Evolutionary conservation across 768 basidiomycete genomes (phyloP).

Genomic region (Saitozyma sp.): DNA sequence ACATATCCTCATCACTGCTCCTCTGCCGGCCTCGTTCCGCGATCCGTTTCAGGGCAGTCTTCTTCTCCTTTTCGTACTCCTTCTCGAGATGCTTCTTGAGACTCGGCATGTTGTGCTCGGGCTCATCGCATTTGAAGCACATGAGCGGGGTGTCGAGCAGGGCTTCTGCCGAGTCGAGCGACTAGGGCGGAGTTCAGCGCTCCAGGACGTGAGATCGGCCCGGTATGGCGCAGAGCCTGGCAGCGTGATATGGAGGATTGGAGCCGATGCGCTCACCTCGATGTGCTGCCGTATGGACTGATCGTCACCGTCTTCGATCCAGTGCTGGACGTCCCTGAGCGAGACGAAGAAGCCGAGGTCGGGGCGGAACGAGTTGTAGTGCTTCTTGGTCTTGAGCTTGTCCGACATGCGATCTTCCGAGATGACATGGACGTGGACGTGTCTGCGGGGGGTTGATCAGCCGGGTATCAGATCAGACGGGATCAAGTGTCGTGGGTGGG

Average conservation of each 20-base stretch:
- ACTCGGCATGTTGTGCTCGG: slow-evolving; percentile 69
- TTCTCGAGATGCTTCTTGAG: slow-evolving; percentile 73
- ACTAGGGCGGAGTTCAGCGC: too few species aligned
- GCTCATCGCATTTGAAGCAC: slow-evolving; percentile 70
- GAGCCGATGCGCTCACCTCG: slow-evolving; percentile 36
- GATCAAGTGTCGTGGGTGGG: not conserved
- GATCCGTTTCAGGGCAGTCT: slow-evolving; percentile 17
- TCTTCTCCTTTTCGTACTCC: slow-evolving; percentile 64
- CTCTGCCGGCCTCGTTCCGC: slow-evolving; percentile 25
- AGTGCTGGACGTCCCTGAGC: slow-evolving; percentile 72
- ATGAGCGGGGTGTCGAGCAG: slow-evolving; percentile 66
- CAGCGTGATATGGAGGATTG: not conserved
- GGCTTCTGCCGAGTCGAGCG: slow-evolving; percentile 54
- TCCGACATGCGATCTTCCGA: slow-evolving; percentile 73
- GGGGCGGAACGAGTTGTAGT: slow-evolving; percentile 89
- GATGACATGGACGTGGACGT: slow-evolving; percentile 71
- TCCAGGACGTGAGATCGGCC: too few species aligned
- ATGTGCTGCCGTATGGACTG: slow-evolving; percentile 21
- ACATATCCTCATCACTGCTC: slow-evolving; percentile 34
- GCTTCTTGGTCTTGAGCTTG: slow-evolving; percentile 78
- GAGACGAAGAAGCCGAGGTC: slow-evolving; percentile 78
- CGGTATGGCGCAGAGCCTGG: not conserved
- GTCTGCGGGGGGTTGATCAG: slow-evolving; percentile 19
- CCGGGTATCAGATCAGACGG: not conserved
- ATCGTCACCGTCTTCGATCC: slow-evolving; percentile 54